Conservation (phyloP, 2,329 filamentous ascomycete species). For the Dryadomyces quercus-mongolicae region DNA sequence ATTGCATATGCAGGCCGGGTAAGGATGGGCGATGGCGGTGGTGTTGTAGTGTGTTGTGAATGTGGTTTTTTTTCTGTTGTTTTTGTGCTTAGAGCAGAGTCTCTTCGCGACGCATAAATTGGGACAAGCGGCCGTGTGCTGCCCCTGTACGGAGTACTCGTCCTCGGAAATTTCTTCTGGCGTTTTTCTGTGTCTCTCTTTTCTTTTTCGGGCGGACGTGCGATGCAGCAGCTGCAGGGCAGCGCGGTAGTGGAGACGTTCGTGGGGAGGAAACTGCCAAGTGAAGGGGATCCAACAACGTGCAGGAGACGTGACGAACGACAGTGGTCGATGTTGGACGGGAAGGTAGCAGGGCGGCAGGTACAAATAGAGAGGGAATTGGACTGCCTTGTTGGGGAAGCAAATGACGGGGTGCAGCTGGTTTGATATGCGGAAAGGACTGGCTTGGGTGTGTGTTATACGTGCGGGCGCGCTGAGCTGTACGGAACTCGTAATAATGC, state of each 20-base stretch:
- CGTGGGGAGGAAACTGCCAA: not conserved
- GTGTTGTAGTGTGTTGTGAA: not conserved
- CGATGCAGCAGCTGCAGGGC: constrained; percentile 2
- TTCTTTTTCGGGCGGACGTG: not conserved
- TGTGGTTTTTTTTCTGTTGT: not conserved
- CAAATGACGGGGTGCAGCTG: not conserved
- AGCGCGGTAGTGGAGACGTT: constrained; percentile 5
- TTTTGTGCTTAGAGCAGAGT: not conserved
- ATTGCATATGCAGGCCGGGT: constrained; percentile 3
- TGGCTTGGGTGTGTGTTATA: too few relatives aligned
- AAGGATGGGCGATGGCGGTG: not conserved
- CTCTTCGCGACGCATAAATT: too few relatives aligned
- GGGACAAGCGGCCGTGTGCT: not conserved
- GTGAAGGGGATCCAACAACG: not conserved
- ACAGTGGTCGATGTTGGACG: not conserved
- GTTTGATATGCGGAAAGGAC: not conserved
- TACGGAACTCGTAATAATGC: too few relatives aligned
- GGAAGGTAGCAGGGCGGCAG: not conserved
- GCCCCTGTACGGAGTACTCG: not conserved
- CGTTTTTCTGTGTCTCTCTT: not conserved
- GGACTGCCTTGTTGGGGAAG: not conserved
- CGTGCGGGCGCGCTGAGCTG: too few relatives aligned
- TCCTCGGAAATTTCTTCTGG: not conserved
- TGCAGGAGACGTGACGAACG: constrained; percentile 1
- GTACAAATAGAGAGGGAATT: not conserved